These are phyloP conservation scores for Cutaneotrichosporon daszewskae DNA, from an alignment of 1,284 basidiomycete species.

Conservation along the genomic window DNA sequence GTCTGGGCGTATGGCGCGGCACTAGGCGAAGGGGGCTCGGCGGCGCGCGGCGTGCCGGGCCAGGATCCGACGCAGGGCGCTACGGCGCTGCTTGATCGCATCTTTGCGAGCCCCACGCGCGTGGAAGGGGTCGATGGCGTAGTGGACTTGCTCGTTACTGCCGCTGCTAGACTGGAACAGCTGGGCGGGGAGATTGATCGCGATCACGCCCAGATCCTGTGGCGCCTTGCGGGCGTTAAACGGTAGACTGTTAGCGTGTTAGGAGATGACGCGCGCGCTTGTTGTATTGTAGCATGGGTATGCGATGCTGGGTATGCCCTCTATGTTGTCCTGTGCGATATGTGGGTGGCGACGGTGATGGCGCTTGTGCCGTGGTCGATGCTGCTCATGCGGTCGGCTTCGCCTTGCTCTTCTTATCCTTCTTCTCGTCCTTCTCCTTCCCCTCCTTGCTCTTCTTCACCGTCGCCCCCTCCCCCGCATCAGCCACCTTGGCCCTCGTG, in stretches of 20 bases:
- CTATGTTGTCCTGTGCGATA: too few species aligned
- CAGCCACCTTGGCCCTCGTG: too few species aligned
- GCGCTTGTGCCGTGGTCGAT: too few species aligned
- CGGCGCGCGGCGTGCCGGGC: background rate
- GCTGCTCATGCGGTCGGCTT: too few species aligned
- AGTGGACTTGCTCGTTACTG: conserved; percentile 16
- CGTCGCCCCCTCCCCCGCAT: background rate
- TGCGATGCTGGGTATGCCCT: too few species aligned
- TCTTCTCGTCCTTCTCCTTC: background rate
- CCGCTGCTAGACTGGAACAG: conserved; percentile 15
- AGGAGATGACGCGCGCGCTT: too few species aligned
- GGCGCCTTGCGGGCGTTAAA: conserved; percentile 11
- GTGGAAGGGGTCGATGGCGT: conserved; percentile 15
- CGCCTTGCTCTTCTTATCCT: too few species aligned
- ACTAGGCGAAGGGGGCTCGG: too few species aligned
- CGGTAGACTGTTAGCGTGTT: too few species aligned
- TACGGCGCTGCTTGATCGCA: conserved; percentile 17
- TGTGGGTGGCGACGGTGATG: too few species aligned
- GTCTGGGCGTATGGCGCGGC: conserved; percentile 26
- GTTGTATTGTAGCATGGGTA: too few species aligned
- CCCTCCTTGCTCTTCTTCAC: background rate
- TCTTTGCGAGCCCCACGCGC: conserved; percentile 13
- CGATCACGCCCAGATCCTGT: conserved; percentile 16
- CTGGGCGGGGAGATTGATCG: conserved; percentile 11
- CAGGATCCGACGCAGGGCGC: conserved; percentile 1